Conservation (phyloP, 352 stramenopile species). For the Pythium utonaiense region DNA sequence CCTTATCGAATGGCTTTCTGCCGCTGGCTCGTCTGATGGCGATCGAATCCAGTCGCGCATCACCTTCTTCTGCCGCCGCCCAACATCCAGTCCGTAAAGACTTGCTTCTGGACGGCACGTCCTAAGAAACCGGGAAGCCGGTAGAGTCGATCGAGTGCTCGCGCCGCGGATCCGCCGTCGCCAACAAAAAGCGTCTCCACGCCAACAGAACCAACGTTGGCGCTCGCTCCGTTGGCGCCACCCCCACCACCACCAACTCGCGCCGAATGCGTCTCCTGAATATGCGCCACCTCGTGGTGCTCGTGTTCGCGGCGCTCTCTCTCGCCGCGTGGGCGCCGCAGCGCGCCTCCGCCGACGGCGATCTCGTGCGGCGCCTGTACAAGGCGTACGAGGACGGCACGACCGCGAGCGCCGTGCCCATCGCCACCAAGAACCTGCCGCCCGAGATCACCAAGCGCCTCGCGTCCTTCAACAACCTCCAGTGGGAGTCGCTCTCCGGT, state of each 20-base stretch:
- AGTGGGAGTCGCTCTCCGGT: slow-evolving; percentile 43
- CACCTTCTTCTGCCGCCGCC: not conserved
- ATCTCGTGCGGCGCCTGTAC: slow-evolving; percentile 60
- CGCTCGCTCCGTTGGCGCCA: too few relatives aligned
- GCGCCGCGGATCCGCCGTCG: too few relatives aligned
- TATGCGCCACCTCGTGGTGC: not conserved
- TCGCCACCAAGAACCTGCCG: slow-evolving; percentile 36
- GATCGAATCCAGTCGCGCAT: not conserved
- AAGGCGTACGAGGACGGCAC: slow-evolving; percentile 27
- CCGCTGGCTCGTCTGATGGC: not conserved
- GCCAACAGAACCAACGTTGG: not conserved
- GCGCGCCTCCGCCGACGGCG: slow-evolving; percentile 23
- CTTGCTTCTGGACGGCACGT: not conserved
- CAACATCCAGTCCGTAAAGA: slow-evolving; percentile 2
- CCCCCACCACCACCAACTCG: too few relatives aligned
- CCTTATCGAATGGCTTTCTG: not conserved
- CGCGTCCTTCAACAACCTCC: slow-evolving; percentile 24
- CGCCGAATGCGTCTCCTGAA: too few relatives aligned
- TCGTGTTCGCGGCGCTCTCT: slow-evolving; percentile 7
- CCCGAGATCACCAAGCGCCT: slow-evolving; percentile 28
- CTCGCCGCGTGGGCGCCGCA: slow-evolving; percentile 11
- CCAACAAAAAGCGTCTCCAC: not conserved
- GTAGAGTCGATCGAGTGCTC: too few relatives aligned
- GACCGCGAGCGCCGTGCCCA: slow-evolving; percentile 25
- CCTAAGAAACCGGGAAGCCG: not conserved